A percentile compares a stretch with the other conserved stretches of the same genome.
These are phyloP conservation scores for Chlorophyllum brunneum DNA, from an alignment of 768 basidiomycete species.

Conservation along the genomic window DNA sequence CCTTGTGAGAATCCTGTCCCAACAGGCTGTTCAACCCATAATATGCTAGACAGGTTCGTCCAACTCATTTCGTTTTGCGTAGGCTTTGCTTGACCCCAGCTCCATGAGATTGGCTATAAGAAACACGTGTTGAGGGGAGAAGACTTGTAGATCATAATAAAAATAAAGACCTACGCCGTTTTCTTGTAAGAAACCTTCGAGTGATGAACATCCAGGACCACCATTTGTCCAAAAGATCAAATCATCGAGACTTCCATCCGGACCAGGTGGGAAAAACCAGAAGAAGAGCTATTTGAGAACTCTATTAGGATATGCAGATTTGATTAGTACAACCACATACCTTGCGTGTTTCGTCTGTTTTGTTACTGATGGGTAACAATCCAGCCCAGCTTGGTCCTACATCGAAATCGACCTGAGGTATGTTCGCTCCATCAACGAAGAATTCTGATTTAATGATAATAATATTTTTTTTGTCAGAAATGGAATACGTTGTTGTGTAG, in stretches of 20 bases:
- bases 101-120: constrained; percentile 63
- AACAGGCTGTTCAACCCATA: constrained; percentile 78
- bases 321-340: constrained; percentile 25
- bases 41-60: constrained; percentile 73
- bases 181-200: constrained; percentile 70
- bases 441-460: constrained; percentile 42
- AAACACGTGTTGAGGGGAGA: neutral
- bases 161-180: constrained; percentile 51
- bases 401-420: constrained; percentile 71
- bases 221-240: constrained; percentile 81
- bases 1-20: constrained; percentile 79
- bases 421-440: constrained; percentile 59
- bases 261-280: constrained; percentile 82
- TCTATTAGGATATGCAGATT: neutral
- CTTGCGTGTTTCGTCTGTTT: constrained; percentile 62
- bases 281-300: constrained; percentile 59
- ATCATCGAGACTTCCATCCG: constrained; percentile 66
- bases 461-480: neutral
- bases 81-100: constrained; percentile 57
- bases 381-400: constrained; percentile 76
- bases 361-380: constrained; percentile 62
- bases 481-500: neutral
- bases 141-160: neutral
- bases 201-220: constrained; percentile 75
- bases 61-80: constrained; percentile 67